These are phyloP conservation scores for Tulasnella calospora DNA, from an alignment of 768 basidiomycete species.

Conservation along the genomic window DNA sequence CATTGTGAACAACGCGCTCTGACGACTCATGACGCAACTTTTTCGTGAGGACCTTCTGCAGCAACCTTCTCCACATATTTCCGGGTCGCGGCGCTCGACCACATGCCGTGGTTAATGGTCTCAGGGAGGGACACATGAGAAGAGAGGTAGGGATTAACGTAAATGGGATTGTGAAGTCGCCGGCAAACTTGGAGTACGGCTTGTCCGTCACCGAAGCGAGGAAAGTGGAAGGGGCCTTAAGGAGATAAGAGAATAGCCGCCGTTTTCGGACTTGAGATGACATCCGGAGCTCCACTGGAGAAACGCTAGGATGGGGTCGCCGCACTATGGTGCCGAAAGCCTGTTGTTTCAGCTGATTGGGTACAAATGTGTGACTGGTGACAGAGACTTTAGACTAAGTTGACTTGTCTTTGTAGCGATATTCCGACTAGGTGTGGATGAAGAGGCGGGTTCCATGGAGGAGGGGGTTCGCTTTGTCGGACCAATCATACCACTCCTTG, in stretches of 20 bases:
- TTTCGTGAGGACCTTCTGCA: conserved; percentile 85
- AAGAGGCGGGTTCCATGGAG: conserved; percentile 75
- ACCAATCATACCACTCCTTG: conserved; percentile 99
- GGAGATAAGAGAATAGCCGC: conserved; percentile 78
- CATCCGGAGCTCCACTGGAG: conserved; percentile 81
- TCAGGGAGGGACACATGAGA: conserved; percentile 87
- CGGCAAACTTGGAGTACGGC: conserved; percentile 91
- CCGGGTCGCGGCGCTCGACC: conserved; percentile 95
- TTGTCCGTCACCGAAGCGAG: conserved; percentile 86
- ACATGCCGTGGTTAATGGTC: conserved; percentile 97
- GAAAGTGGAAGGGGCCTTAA: conserved; percentile 60
- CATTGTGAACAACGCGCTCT: conserved; percentile 32
- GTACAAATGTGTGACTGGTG: conserved; percentile 77
- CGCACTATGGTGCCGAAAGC: conserved; percentile 84
- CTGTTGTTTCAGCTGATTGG: conserved; percentile 80
- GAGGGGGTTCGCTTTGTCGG: conserved; percentile 72
- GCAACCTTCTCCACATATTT: conserved; percentile 89
- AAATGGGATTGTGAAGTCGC: conserved; percentile 99
- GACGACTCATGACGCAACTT: conserved; percentile 80
- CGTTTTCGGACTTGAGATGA: conserved; percentile 74
- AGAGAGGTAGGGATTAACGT: conserved; percentile 97
- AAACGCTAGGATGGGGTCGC: conserved; percentile 90
- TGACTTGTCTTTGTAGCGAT: conserved; percentile 89
- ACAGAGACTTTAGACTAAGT: conserved; percentile 78
- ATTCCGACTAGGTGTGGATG: conserved; percentile 83